Evolutionary conservation across 2,329 filamentous ascomycete genomes (phyloP).

Genomic region (Sclerotinia borealis): DNA sequence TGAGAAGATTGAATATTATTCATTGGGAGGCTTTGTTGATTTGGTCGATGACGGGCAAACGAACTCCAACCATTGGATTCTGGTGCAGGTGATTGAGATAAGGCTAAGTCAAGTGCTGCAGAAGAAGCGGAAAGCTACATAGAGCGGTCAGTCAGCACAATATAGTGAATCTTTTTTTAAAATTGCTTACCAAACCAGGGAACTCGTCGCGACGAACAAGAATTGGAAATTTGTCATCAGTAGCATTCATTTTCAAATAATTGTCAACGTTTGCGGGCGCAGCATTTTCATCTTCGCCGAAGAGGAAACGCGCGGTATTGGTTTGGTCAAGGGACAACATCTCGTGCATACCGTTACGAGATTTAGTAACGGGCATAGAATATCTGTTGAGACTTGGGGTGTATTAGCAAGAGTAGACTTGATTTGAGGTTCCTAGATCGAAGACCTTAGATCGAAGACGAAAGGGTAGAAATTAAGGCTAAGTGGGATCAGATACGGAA

Average conservation of each 20-base stretch:
- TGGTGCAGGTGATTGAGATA: constrained; percentile 59
- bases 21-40: constrained; percentile 43
- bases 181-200: constrained; percentile 29
- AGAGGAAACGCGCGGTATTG: constrained; percentile 79
- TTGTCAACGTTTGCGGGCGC: constrained; percentile 53
- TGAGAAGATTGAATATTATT: constrained; percentile 23
- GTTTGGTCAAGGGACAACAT: constrained; percentile 66
- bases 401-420: constrained; percentile 20
- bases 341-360: constrained; percentile 61
- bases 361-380: constrained; percentile 81
- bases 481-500: not conserved
- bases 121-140: constrained; percentile 73
- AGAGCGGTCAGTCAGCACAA: constrained; percentile 40
- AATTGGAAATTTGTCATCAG: constrained; percentile 83
- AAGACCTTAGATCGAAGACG: constrained; percentile 1
- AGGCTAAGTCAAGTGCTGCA: constrained; percentile 72
- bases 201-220: constrained; percentile 58
- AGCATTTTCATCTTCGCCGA: constrained; percentile 65
- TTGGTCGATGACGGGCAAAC: constrained; percentile 31
- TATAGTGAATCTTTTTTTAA: constrained; percentile 7
- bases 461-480: not conserved
- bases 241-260: constrained; percentile 64
- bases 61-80: constrained; percentile 39
- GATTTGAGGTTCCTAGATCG: constrained; percentile 4
- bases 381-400: constrained; percentile 71